Percentiles rank a stretch among this genome's conserved stretches.
Conservation (phyloP, 176 grass and related monocot species). For the Saccharum spontaneum region DNA sequence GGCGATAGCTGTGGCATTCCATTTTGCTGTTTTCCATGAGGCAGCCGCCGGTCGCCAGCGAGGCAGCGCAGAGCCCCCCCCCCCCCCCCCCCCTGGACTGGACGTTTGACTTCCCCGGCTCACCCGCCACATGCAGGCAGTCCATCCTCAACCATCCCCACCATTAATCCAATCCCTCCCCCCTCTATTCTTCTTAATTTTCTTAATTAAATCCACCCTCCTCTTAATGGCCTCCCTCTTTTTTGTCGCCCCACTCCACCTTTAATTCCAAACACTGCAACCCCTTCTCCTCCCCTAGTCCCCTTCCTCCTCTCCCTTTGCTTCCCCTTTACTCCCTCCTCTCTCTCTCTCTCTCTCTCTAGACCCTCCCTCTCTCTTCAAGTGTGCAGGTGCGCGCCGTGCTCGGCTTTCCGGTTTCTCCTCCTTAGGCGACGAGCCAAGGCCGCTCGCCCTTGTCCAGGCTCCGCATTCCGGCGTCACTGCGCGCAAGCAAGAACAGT, state of each 20-base stretch:
- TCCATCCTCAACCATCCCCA: slow-evolving; percentile 25
- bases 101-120: slow-evolving; percentile 43
- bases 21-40: not conserved
- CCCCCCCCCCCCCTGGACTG: not conserved
- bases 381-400: slow-evolving; percentile 47
- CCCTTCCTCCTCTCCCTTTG: slow-evolving; percentile 43
- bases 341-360: slow-evolving; percentile 17
- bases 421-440: slow-evolving; percentile 40
- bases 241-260: slow-evolving; percentile 33
- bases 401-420: slow-evolving; percentile 38
- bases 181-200: slow-evolving; percentile 31
- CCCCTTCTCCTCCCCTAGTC: slow-evolving; percentile 22
- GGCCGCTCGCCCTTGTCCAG: slow-evolving; percentile 30
- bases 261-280: slow-evolving; percentile 47
- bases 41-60: slow-evolving; percentile 29
- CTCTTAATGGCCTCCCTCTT: slow-evolving; percentile 42
- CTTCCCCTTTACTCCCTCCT: slow-evolving; percentile 50
- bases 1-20: not conserved
- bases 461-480: slow-evolving; percentile 41
- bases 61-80: not conserved
- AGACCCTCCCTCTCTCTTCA: not conserved
- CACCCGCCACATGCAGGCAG: slow-evolving; percentile 44
- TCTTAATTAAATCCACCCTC: slow-evolving; percentile 32
- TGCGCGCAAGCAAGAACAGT: slow-evolving; percentile 17
- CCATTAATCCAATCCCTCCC: slow-evolving; percentile 29